phyloP scores from a whole-genome alignment of 2,329 filamentous ascomycete genomes.

The Penicillium sp. region DNA sequence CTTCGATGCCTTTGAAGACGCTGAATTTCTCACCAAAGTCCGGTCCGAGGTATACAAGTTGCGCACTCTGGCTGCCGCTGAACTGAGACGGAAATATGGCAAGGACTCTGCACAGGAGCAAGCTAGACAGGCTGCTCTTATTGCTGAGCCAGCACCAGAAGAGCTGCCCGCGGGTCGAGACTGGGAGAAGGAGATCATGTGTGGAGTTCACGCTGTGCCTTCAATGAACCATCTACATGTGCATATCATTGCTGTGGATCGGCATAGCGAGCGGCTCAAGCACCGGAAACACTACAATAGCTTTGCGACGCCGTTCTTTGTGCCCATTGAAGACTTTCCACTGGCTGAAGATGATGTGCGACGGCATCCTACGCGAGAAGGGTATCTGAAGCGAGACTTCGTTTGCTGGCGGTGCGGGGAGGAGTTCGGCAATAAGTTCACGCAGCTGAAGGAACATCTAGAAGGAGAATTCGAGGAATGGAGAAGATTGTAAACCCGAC shows the following conservation, averaged over 20 bases:
- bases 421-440: slow-evolving; percentile 73
- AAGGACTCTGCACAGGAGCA: slow-evolving; percentile 62
- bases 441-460: slow-evolving; percentile 72
- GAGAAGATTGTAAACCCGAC: slow-evolving; percentile 58
- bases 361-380: slow-evolving; percentile 54
- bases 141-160: slow-evolving; percentile 50
- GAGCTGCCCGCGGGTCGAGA: slow-evolving; percentile 70
- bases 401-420: slow-evolving; percentile 80
- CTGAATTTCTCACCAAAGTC: slow-evolving; percentile 65
- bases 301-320: slow-evolving; percentile 82
- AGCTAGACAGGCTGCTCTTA: slow-evolving; percentile 63
- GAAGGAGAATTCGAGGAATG: slow-evolving; percentile 72
- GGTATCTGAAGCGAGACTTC: slow-evolving; percentile 66
- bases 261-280: slow-evolving; percentile 69
- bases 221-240: slow-evolving; percentile 92
- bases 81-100: slow-evolving; percentile 70
- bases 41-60: slow-evolving; percentile 62
- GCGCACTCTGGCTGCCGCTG: slow-evolving; percentile 65
- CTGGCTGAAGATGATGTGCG: slow-evolving; percentile 65
- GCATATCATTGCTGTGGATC: slow-evolving; percentile 80
- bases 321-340: slow-evolving; percentile 77
- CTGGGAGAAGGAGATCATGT: slow-evolving; percentile 71
- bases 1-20: slow-evolving; percentile 72
- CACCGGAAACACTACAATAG: slow-evolving; percentile 90
- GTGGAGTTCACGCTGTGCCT: slow-evolving; percentile 82